Evolutionary conservation across 2,329 filamentous ascomycete species (phyloP), one percentile per base, ranked within the genome.

Genomic region (Cercospora nicotianae): DNA sequence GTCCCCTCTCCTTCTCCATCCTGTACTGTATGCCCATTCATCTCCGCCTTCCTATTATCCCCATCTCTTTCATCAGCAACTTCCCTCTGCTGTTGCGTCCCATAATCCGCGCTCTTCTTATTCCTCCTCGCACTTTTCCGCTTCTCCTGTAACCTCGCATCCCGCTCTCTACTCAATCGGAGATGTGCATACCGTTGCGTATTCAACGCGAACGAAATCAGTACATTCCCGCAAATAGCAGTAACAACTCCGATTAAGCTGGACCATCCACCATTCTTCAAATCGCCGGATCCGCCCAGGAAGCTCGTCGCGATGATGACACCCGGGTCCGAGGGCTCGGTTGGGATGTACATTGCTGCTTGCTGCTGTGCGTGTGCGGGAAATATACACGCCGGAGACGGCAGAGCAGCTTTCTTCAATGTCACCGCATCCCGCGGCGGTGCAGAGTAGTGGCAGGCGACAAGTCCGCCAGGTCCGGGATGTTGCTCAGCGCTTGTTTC

Each of bases 161-260:
- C 84, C 73, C 86, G 88, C 78, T 94, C 89, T 73, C 89, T 86
- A 70, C 92, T 89, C 69, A 99, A 86, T 66, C 90, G 87, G 66
- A 95, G 92, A 77, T 99, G 95, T 36, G 95, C 94, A 78, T 98
- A 98, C 72, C 95, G 89, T 80, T 99, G 95, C 60, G 96, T 94
- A 77, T 99, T 99, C 69, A 99, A 87, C 12, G 95, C 95, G 70
- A 99, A 89, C 0, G 94, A 96, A 72, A 99, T 98, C 63, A 99
- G 86, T 36, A 97, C 84, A 76, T 99, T 99, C 65, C 95, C 95
- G 62, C 91, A 86, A 75, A 99, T 96, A 61, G 95, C 94, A 2
- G 94, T 96, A 64, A 94, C 81, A 76, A 99, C 97, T 74, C 95
- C 95, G 77, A 99, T 98, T 64, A 98, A 84, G 28, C 93, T 96